Evolutionary conservation across 2,329 filamentous ascomycete species (phyloP).

Genomic region (Cladobotryum protrusum): DNA sequence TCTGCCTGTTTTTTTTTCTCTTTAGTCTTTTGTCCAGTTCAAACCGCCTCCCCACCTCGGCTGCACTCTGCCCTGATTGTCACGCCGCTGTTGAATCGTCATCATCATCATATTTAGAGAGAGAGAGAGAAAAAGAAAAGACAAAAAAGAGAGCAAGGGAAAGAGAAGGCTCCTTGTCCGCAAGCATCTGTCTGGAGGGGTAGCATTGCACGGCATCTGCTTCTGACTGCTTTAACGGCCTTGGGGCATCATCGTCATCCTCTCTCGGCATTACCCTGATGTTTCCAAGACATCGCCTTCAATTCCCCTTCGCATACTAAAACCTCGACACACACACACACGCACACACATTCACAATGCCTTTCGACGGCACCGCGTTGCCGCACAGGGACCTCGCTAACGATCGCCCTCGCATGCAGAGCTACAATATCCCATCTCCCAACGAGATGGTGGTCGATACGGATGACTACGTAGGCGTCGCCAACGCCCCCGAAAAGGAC

Average conservation of each 20-base stretch:
- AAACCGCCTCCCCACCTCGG: not conserved
- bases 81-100: not conserved
- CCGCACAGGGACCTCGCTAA: constrained; percentile 22
- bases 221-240: constrained; percentile 5
- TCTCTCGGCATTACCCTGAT: not conserved
- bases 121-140: not conserved
- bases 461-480: constrained; percentile 47
- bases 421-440: constrained; percentile 49
- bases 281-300: not conserved
- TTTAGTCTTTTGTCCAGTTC: no score
- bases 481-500: constrained; percentile 44
- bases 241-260: not conserved
- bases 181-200: not conserved
- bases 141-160: not conserved
- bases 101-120: not conserved
- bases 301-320: constrained; percentile 14
- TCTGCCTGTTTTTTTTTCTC: not conserved
- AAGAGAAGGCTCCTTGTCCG: not conserved
- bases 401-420: constrained; percentile 28
- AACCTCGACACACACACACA: constrained; percentile 12
- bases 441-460: constrained; percentile 52
- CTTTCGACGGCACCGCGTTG: constrained; percentile 13
- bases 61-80: not conserved
- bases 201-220: no score
- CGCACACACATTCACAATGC: constrained; percentile 14